phyloP scores from a whole-genome alignment of 768 basidiomycete genomes.

The Hysterangium stoloniferum region DNA sequence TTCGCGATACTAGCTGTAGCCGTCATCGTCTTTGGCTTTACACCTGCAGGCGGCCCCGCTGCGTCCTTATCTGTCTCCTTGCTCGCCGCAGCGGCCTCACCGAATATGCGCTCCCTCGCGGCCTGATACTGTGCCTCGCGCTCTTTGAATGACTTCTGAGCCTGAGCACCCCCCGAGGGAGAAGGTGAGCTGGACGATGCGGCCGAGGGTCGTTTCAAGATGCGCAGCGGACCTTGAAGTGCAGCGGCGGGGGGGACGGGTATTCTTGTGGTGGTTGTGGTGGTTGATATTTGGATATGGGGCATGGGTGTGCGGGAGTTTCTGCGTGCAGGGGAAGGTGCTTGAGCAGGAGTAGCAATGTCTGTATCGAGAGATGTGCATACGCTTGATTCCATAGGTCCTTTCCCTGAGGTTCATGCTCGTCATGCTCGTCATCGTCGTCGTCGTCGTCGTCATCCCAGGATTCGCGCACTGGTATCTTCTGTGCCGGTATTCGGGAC shows the following conservation, averaged over 20 bases:
- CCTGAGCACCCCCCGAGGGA: conserved; percentile 19
- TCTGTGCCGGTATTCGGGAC: neutral
- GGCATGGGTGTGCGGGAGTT: conserved; percentile 57
- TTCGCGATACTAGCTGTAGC: neutral
- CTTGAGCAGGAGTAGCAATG: conserved; percentile 1
- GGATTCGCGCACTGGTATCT: conserved; percentile 34
- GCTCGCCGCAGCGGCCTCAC: neutral
- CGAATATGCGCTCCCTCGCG: conserved; percentile 66
- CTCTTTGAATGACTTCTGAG: conserved; percentile 41
- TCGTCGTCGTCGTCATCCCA: conserved; percentile 54
- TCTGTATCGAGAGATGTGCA: conserved; percentile 23
- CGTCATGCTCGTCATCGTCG: conserved; percentile 33
- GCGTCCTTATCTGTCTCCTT: neutral
- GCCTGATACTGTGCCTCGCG: conserved; percentile 69
- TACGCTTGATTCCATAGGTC: conserved; percentile 68
- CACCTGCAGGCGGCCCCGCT: neutral
- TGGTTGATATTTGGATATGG: conserved; percentile 33
- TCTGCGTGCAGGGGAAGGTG: conserved; percentile 37
- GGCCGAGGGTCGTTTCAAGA: conserved; percentile 56
- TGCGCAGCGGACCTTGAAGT: conserved; percentile 56
- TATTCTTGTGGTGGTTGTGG: conserved; percentile 24
- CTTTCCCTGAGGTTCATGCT: conserved; percentile 32
- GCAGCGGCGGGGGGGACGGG: conserved; percentile 47
- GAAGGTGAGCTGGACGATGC: conserved; percentile 17
- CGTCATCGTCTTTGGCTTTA: neutral